A percentile compares a stretch with the other conserved stretches of the same genome.
Evolutionary conservation across 2,329 filamentous ascomycete genomes (phyloP).

Genomic region (Fusarium tanahbumbuense): DNA sequence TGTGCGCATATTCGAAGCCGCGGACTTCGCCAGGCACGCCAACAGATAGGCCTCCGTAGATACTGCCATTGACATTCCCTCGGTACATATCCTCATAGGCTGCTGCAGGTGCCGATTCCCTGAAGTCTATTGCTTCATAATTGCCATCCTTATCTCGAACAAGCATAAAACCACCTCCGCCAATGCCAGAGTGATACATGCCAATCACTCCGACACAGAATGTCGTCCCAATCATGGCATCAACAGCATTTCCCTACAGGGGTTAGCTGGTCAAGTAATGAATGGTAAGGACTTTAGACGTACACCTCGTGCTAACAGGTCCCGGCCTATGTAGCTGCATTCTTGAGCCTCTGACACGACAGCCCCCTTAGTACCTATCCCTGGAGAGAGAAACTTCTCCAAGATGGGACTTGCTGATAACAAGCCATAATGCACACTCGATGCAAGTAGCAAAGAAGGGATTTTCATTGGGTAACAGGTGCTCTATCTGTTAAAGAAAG

Average conservation of each 20-base stretch:
- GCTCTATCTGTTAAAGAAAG: background rate
- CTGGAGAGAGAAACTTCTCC: constrained; percentile 24
- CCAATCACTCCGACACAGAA: constrained; percentile 80
- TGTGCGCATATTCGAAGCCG: constrained; percentile 83
- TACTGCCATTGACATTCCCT: constrained; percentile 73
- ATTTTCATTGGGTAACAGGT: constrained; percentile 1
- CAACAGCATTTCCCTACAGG: constrained; percentile 76
- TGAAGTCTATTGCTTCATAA: constrained; percentile 90
- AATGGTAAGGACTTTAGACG: constrained; percentile 32
- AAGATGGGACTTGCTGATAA: constrained; percentile 23
- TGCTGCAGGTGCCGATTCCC: constrained; percentile 86
- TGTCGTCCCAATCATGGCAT: constrained; percentile 78
- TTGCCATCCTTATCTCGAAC: constrained; percentile 77
- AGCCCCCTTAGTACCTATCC: constrained; percentile 62
- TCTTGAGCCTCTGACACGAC: constrained; percentile 76
- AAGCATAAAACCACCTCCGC: constrained; percentile 91
- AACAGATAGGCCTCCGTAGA: constrained; percentile 77
- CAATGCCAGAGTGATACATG: constrained; percentile 86
- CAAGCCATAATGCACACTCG: constrained; percentile 17
- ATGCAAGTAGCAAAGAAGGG: constrained; percentile 22
- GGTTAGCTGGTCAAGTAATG: background rate
- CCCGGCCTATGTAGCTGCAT: constrained; percentile 76
- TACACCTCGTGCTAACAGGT: constrained; percentile 67
- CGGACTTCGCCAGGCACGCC: constrained; percentile 80
- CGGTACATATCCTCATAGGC: constrained; percentile 88